Conservation (phyloP, 352 stramenopile genomes). For the Globisporangium okanoganense region DNA sequence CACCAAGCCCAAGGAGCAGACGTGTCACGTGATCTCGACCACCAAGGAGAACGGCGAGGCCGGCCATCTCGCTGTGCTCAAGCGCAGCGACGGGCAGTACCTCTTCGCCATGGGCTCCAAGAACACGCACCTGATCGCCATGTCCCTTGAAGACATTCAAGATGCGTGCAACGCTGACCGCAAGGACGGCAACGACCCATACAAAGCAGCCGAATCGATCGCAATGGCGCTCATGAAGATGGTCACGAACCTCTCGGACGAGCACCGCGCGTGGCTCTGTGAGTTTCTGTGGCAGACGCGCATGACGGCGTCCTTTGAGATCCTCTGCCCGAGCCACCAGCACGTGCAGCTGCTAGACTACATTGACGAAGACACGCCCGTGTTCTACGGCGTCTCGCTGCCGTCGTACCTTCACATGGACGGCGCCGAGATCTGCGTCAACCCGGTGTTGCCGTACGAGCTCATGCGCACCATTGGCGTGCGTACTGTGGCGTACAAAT, state of each 20-base stretch:
- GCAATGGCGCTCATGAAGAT: constrained; percentile 41
- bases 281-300: constrained; percentile 78
- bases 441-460: constrained; percentile 66
- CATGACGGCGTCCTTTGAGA: constrained; percentile 73
- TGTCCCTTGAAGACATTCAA: constrained; percentile 48
- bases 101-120: constrained; percentile 78
- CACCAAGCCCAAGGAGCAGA: constrained; percentile 44
- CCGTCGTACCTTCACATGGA: constrained; percentile 30
- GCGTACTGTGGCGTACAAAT: constrained; percentile 55
- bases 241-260: constrained; percentile 27
- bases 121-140: constrained; percentile 70
- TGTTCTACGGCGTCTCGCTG: constrained; percentile 78
- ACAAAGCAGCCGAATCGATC: constrained; percentile 47
- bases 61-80: constrained; percentile 67
- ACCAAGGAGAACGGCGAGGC: constrained; percentile 81
- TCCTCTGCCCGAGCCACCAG: constrained; percentile 67
- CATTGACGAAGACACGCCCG: constrained; percentile 57
- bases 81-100: constrained; percentile 56
- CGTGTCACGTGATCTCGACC: constrained; percentile 59
- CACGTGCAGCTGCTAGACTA: constrained; percentile 77
- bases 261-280: constrained; percentile 46
- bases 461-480: constrained; percentile 49
- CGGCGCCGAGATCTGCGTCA: constrained; percentile 69
- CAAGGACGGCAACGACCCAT: constrained; percentile 34
- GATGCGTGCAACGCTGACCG: constrained; percentile 18